These are phyloP conservation scores for Pleurotus pulmonarius DNA, from an alignment of 768 basidiomycete genomes.

Conservation along the genomic window DNA sequence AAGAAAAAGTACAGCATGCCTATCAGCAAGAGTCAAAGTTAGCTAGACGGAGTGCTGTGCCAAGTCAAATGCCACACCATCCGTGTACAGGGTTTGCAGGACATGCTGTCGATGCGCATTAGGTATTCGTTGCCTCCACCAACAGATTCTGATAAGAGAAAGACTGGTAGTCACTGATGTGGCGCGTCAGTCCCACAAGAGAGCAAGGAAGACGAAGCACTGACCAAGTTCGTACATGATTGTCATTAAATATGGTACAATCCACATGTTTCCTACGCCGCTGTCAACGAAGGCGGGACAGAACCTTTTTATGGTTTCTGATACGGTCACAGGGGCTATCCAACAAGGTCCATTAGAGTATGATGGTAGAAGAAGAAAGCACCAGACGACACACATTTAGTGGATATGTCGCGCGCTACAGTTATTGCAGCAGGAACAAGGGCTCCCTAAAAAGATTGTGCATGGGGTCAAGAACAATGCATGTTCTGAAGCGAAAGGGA, in stretches of 20 bases:
- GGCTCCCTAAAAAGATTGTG: constrained; percentile 6
- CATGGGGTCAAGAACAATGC: neutral
- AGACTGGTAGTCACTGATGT: neutral
- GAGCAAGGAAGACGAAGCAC: neutral
- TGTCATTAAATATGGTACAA: neutral
- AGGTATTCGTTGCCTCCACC: constrained; percentile 4
- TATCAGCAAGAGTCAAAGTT: neutral
- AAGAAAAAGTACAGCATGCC: constrained; percentile 5
- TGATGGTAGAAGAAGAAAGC: neutral
- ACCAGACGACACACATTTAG: constrained; percentile 1
- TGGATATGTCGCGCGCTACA: constrained; percentile 9
- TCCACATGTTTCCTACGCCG: constrained; percentile 4
- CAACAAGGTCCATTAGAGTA: neutral
- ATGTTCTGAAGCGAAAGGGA: neutral
- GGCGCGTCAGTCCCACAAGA: neutral
- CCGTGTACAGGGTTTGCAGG: neutral
- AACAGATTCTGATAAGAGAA: constrained; percentile 5
- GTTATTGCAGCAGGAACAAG: constrained; percentile 12
- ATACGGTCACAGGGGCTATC: neutral
- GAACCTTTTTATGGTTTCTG: neutral
- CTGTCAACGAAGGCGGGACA: neutral
- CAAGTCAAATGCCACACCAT: neutral
- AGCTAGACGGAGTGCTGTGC: neutral
- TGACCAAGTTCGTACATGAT: constrained; percentile 1
- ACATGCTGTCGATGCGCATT: neutral